These are phyloP conservation scores for Euptelea pleiosperma DNA, from an alignment of 164 flowering plant species.

Conservation along the genomic window DNA sequence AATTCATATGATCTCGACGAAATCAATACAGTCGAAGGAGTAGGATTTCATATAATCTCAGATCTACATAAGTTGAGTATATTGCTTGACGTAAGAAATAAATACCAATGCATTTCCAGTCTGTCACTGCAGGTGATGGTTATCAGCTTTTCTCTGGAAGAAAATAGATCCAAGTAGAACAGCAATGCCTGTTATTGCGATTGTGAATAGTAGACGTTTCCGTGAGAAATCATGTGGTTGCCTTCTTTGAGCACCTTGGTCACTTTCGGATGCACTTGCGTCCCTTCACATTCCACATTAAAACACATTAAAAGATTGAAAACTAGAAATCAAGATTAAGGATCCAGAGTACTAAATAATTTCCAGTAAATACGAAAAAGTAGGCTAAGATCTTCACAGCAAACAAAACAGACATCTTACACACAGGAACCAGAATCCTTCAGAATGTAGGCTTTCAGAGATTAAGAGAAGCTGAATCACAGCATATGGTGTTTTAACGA, in stretches of 20 bases:
- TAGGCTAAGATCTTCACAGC: too few species aligned
- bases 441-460: too few species aligned
- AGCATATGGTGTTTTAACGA: too few species aligned
- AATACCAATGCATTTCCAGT: not conserved
- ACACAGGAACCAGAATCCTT: too few species aligned
- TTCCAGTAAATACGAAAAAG: too few species aligned
- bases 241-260: conserved; percentile 50
- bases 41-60: conserved; percentile 4
- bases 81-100: conserved; percentile 1
- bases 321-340: too few species aligned
- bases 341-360: too few species aligned
- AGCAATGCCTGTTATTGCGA: conserved; percentile 86
- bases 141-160: conserved; percentile 64
- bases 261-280: conserved; percentile 45
- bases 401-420: too few species aligned
- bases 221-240: conserved; percentile 38
- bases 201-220: conserved; percentile 55
- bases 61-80: conserved; percentile 18
- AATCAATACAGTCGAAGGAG: conserved; percentile 1
- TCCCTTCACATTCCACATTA: conserved; percentile 36
- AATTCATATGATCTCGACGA: conserved; percentile 1
- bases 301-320: not conserved
- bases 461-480: too few species aligned
- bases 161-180: conserved; percentile 77
- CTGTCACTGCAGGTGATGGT: conserved; percentile 26